Evolutionary conservation across 169 alveolate species (phyloP).

Genomic region (Plasmodium inui): DNA sequence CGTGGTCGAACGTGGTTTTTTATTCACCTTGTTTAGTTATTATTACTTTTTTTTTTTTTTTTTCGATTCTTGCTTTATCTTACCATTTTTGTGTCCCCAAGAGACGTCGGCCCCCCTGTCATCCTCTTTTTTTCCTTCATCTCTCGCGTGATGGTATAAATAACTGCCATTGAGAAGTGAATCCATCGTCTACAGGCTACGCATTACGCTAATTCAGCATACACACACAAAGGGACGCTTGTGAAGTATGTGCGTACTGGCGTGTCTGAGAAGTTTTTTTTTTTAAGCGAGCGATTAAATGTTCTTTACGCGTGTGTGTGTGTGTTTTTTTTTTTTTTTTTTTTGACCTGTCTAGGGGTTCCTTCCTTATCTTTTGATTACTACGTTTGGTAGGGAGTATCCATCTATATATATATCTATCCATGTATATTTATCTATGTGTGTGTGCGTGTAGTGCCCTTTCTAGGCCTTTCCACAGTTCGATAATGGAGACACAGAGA

Average conservation of each 20-base stretch:
- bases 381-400: neutral
- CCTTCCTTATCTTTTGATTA: neutral
- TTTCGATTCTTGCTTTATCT: neutral
- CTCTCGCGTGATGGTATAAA: neutral
- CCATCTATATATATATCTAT: neutral
- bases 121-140: neutral
- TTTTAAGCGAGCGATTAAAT: neutral
- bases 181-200: neutral
- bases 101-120: too few relatives aligned
- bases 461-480: neutral
- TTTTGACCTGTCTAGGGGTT: neutral
- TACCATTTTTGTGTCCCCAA: too few relatives aligned
- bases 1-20: neutral
- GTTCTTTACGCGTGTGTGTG: neutral
- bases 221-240: neutral
- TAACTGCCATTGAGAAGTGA: neutral
- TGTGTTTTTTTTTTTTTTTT: neutral
- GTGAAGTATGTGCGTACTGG: neutral
- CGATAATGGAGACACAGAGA: neutral
- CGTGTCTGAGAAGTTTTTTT: neutral
- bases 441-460: neutral
- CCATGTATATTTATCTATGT: neutral
- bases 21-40: neutral
- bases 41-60: neutral
- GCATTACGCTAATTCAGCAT: neutral